Conservation (phyloP, 352 stramenopile species). For the Globisporangium camurandrum region DNA sequence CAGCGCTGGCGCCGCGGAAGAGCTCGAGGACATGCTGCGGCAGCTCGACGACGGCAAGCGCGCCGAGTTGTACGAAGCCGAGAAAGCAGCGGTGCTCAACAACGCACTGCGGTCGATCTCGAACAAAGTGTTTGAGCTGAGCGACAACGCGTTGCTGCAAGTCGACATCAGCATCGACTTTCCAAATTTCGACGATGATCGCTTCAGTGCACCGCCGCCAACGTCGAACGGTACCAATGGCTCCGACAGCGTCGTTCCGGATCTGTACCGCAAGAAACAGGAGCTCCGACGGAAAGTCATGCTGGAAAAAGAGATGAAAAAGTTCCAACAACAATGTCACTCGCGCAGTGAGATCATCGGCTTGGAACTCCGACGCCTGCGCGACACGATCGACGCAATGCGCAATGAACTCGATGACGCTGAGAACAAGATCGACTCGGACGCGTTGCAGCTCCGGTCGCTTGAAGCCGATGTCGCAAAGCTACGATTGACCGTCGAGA, state of each 20-base stretch:
- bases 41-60: conserved; percentile 63
- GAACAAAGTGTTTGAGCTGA: conserved; percentile 39
- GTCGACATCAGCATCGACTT: conserved; percentile 45
- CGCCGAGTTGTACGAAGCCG: conserved; percentile 52
- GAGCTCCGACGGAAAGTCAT: conserved; percentile 62
- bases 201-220: conserved; percentile 9
- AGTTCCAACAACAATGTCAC: conserved; percentile 57
- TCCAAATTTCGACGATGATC: conserved; percentile 17
- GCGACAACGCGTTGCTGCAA: conserved; percentile 36
- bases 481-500: conserved; percentile 52
- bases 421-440: conserved; percentile 68
- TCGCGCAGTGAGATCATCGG: conserved; percentile 47
- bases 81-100: conserved; percentile 40
- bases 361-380: conserved; percentile 49
- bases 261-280: conserved; percentile 63
- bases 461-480: conserved; percentile 62
- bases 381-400: conserved; percentile 29
- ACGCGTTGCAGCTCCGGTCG: conserved; percentile 48
- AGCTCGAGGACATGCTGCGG: conserved; percentile 56
- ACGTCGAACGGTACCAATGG: not conserved
- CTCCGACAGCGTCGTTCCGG: conserved; percentile 31
- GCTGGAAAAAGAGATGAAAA: conserved; percentile 68
- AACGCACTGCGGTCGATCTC: conserved; percentile 50
- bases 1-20: conserved; percentile 47
- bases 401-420: conserved; percentile 52